phyloP scores from a whole-genome alignment of 1,284 basidiomycete species.

The Wallemia hederae region DNA sequence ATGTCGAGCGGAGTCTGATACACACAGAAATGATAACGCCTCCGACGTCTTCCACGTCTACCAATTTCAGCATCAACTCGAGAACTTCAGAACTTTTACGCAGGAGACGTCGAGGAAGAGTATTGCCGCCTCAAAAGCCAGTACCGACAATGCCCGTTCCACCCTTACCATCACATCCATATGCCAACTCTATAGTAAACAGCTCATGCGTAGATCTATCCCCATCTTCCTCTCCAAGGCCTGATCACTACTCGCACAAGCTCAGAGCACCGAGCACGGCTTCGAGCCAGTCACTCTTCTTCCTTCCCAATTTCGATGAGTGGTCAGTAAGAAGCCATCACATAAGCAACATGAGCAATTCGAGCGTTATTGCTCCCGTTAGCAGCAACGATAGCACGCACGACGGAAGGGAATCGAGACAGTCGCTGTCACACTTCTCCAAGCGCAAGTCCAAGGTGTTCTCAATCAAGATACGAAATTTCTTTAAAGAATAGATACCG shows the following conservation, averaged over 20 bases:
- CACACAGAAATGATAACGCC: not conserved
- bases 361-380: too few relatives aligned
- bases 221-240: not conserved
- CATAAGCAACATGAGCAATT: too few relatives aligned
- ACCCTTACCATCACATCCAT: not conserved
- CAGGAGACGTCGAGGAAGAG: not conserved
- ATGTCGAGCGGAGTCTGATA: not conserved
- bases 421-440: not conserved
- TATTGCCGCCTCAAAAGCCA: not conserved
- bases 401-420: not conserved
- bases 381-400: not conserved
- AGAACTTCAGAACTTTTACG: not conserved
- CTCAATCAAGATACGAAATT: not conserved
- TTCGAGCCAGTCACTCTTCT: not conserved
- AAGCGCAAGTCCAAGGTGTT: not conserved
- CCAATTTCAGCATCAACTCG: not conserved
- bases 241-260: not conserved
- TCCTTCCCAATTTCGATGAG: not conserved
- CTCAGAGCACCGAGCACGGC: not conserved
- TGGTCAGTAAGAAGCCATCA: not conserved
- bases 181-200: not conserved
- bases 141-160: not conserved
- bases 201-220: not conserved
- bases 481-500: conserved; percentile 1
- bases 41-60: not conserved